Conservation (phyloP, 192 early-diverging fungal genomes). For the Backusella circina region DNA sequence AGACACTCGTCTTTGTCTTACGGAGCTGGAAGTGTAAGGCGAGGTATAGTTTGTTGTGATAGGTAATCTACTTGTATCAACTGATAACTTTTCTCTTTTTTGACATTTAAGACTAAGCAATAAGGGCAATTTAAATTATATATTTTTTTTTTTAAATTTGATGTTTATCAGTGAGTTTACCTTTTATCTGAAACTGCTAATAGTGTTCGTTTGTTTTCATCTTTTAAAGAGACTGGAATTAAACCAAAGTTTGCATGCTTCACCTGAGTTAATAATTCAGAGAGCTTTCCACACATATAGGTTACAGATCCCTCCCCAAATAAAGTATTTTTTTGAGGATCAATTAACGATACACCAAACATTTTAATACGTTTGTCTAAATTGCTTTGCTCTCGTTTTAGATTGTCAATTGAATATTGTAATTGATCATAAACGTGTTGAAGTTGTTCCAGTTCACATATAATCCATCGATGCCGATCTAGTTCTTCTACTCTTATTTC, state of each 20-base stretch:
- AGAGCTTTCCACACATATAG: conserved; percentile 29
- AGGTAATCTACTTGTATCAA: neutral
- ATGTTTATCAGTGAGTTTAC: neutral
- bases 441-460: conserved; percentile 46
- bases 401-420: conserved; percentile 38
- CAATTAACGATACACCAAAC: conserved; percentile 31
- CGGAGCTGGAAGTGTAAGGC: neutral
- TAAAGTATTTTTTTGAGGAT: conserved; percentile 24
- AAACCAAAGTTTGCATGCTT: conserved; percentile 18
- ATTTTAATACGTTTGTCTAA: conserved; percentile 35
- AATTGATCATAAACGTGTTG: conserved; percentile 36
- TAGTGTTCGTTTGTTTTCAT: neutral
- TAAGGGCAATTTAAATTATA: neutral
- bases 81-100: neutral
- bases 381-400: conserved; percentile 42
- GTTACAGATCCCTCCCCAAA: conserved; percentile 26
- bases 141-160: too few species aligned
- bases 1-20: neutral
- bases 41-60: neutral
- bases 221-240: neutral
- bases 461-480: conserved; percentile 41
- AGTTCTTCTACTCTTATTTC: conserved; percentile 18
- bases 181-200: neutral
- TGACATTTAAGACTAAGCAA: neutral
- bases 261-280: conserved; percentile 24